Base-by-base conservation (phyloP, 2,329 filamentous ascomycete genomes). In the Fusarium fujikuroi region DNA sequence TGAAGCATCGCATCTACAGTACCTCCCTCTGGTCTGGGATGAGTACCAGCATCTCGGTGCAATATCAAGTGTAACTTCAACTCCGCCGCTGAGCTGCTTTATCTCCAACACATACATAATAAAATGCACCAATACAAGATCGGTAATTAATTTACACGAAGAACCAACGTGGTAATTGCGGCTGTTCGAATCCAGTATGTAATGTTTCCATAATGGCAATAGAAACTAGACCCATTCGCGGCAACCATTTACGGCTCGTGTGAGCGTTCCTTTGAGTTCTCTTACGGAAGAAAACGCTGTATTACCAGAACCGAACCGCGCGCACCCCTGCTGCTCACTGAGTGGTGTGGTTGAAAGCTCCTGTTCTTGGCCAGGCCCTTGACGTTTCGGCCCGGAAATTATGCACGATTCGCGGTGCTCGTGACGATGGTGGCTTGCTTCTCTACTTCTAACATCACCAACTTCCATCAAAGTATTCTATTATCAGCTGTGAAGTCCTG, bases 341-440 rank as follows among this genome's bases (percentile, higher is more conserved):
- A 52, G 64, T 63, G 40, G 42, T 54, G 49, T 56, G 62, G 44
- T 36, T 32, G 19, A 9, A 19, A 30, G 44, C 44, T 47, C 25
- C 32, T 52, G 49, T 47, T 44, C 65, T 43, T 44, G 43, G 34
- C 43, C 54, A 43, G 39, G 49, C 66, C 73, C 63, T 76, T 75
- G 75, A 72, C 75, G 75, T 77, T 76, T 77, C 75, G 75, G 75
- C 59, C 72, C 75, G 75, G 75, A 68, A 63, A 69, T 67, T 59
- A 72, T 77, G 75, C 75, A 75, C 69, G 70, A 75, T 63, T 66
- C 53, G 63, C 66, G 58, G 52, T 62, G 50, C 64, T 70, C 72
- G 75, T 77, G 75, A 77, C 73, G 64, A 69, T 68, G 68, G 64
- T 58, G 61, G 50, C 60, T 70, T 64, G 30, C 30, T 32, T 32